phyloP scores from a whole-genome alignment of 331 rosid species.

The Quercus tomentella region DNA sequence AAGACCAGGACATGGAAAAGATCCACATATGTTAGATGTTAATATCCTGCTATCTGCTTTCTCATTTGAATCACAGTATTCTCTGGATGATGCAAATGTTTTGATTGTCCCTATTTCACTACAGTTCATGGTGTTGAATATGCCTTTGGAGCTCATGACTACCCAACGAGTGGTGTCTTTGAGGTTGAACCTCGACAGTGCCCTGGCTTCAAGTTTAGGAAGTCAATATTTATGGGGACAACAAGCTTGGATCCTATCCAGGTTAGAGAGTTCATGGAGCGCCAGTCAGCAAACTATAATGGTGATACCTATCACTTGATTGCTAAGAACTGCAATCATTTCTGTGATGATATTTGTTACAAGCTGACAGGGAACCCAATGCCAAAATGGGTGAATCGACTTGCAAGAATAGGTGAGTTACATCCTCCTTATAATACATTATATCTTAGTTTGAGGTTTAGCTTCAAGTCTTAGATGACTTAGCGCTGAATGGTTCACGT shows the following conservation, averaged over 20 bases:
- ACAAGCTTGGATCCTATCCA: conserved; percentile 88
- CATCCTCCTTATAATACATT: neutral
- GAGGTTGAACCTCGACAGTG: conserved; percentile 92
- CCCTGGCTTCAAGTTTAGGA: conserved; percentile 92
- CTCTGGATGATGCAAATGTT: conserved; percentile 3
- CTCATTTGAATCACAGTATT: neutral
- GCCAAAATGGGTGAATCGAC: conserved; percentile 98
- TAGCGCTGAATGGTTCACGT: neutral
- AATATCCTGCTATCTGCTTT: neutral
- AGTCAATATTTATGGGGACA: conserved; percentile 86
- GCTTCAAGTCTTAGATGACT: neutral
- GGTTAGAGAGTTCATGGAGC: conserved; percentile 85
- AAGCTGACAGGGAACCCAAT: conserved; percentile 76
- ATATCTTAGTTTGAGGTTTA: conserved; percentile 1
- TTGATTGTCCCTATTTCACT: conserved; percentile 16
- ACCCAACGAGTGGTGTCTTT: conserved; percentile 85
- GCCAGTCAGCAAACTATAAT: conserved; percentile 61
- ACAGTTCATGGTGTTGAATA: conserved; percentile 93
- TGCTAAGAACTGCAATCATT: conserved; percentile 92
- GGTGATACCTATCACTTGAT: conserved; percentile 90
- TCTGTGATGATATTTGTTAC: conserved; percentile 74
- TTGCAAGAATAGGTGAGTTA: conserved; percentile 74
- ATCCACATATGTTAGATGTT: neutral
- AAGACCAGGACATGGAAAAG: neutral
- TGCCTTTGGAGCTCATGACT: conserved; percentile 98